Percentiles rank a stretch among this genome's conserved stretches.
These are phyloP conservation scores for Chlorella sp. DNA, from an alignment of 139 green algal genomes.

Conservation along the genomic window DNA sequence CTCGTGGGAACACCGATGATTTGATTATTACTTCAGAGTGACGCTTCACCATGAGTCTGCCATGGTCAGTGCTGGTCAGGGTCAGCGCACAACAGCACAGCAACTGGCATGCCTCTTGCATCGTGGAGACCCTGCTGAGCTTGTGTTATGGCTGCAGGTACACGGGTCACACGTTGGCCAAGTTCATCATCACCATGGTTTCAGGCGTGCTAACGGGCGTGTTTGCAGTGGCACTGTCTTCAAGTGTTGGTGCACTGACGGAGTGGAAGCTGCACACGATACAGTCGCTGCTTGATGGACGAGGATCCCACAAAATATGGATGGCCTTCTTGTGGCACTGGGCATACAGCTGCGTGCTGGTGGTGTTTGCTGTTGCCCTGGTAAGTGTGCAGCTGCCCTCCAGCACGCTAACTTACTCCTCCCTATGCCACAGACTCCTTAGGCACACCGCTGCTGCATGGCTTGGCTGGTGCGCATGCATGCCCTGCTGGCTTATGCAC, in stretches of 20 bases:
- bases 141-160: constrained; percentile 63
- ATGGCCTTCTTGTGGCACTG: constrained; percentile 31
- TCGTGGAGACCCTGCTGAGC: too few relatives aligned
- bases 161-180: constrained; percentile 62
- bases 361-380: constrained; percentile 22
- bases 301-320: background rate
- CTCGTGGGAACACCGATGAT: too few relatives aligned
- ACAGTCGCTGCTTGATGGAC: background rate
- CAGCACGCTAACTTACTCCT: too few relatives aligned
- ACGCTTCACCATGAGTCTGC: too few relatives aligned
- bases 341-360: constrained; percentile 25
- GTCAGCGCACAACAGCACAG: too few relatives aligned
- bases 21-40: too few relatives aligned
- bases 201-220: constrained; percentile 66
- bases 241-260: constrained; percentile 22
- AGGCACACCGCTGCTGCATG: too few relatives aligned
- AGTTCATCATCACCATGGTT: constrained; percentile 56
- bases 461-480: background rate
- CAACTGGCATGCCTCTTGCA: too few relatives aligned
- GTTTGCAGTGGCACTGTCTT: constrained; percentile 41
- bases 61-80: too few relatives aligned
- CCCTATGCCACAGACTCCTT: too few relatives aligned
- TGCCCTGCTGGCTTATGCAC: background rate
- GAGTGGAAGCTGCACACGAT: constrained; percentile 36
- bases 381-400: constrained; percentile 5